Conservation (phyloP, 768 basidiomycete species). For the Hygrocybe coccinea region DNA sequence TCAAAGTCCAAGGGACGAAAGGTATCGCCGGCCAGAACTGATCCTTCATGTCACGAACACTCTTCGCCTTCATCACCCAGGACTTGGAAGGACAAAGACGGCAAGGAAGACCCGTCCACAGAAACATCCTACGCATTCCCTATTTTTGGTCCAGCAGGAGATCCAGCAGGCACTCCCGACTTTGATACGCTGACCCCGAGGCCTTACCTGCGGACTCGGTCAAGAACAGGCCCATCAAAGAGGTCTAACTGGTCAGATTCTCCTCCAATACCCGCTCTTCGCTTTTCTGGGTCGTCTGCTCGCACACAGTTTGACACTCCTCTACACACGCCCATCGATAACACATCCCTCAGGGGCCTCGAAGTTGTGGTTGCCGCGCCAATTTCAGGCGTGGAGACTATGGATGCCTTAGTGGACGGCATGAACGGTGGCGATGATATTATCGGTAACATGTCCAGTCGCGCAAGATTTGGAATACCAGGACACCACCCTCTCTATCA, state of each 20-base stretch:
- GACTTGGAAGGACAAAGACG: slow-evolving; percentile 2
- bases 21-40: slow-evolving; percentile 23
- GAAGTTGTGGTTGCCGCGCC: slow-evolving; percentile 73
- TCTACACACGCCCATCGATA: slow-evolving; percentile 64
- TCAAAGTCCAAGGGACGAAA: slow-evolving; percentile 28
- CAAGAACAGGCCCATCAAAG: slow-evolving; percentile 55
- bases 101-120: slow-evolving; percentile 8
- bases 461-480: slow-evolving; percentile 52
- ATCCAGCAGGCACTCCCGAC: slow-evolving; percentile 12
- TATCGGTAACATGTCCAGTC: slow-evolving; percentile 37
- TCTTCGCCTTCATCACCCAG: slow-evolving; percentile 1
- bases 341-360: slow-evolving; percentile 38
- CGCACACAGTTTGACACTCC: slow-evolving; percentile 66
- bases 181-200: slow-evolving; percentile 22
- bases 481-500: slow-evolving; percentile 73
- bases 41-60: slow-evolving; percentile 6
- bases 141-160: slow-evolving; percentile 32
- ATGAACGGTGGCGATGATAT: slow-evolving; percentile 74
- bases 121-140: slow-evolving; percentile 41
- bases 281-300: slow-evolving; percentile 64
- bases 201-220: slow-evolving; percentile 44
- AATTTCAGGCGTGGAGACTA: slow-evolving; percentile 72
- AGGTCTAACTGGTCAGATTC: slow-evolving; percentile 38
- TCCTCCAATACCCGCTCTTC: slow-evolving; percentile 45
- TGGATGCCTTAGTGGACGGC: slow-evolving; percentile 85